A percentile compares a stretch with the other conserved stretches of the same genome.
These are phyloP conservation scores for Russula brevipes DNA, from an alignment of 768 basidiomycete species.

Conservation along the genomic window DNA sequence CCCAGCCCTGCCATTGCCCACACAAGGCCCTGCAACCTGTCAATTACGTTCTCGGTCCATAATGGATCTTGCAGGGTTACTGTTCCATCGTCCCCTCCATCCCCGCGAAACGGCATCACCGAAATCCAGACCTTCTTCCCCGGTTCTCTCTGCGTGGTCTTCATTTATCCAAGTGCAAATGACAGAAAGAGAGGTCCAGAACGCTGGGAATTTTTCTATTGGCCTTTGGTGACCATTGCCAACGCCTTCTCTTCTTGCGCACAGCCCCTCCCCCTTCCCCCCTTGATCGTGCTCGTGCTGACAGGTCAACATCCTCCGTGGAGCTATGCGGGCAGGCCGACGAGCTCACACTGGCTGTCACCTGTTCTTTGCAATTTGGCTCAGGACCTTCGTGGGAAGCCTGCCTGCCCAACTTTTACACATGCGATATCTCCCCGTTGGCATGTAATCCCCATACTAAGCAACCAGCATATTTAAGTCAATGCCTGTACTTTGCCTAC, in stretches of 20 bases:
- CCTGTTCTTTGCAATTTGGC: neutral
- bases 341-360: too few relatives aligned
- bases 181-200: slow-evolving; percentile 1
- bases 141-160: neutral
- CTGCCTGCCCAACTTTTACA: neutral
- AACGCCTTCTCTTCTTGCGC: neutral
- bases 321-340: neutral
- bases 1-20: neutral
- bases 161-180: neutral
- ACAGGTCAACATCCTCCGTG: slow-evolving; percentile 11
- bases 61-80: slow-evolving; percentile 9
- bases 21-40: neutral
- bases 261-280: neutral
- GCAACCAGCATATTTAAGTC: neutral
- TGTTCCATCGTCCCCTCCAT: neutral
- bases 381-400: neutral
- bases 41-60: slow-evolving; percentile 6
- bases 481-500: neutral
- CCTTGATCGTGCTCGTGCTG: neutral
- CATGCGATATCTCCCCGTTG: neutral
- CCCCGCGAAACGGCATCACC: neutral
- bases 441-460: neutral
- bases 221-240: neutral
- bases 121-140: slow-evolving; percentile 1
- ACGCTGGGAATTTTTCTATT: neutral